phyloP scores from a whole-genome alignment of 1,284 basidiomycete species.

The Trametes versicolor region DNA sequence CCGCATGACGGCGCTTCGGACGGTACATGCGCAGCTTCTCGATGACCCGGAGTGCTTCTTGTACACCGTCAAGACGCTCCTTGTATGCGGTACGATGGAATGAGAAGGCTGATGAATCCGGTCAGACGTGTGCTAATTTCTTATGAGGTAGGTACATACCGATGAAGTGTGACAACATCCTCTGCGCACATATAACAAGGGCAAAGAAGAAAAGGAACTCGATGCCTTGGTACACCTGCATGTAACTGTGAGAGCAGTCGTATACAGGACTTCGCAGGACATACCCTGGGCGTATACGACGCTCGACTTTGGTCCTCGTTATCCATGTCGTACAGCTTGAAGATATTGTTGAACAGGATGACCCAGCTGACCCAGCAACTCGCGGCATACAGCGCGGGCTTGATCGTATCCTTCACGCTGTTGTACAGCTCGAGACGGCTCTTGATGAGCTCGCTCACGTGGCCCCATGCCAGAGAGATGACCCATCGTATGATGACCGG shows the following conservation, averaged over 20 bases:
- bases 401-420: conserved; percentile 71
- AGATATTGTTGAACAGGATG: conserved; percentile 74
- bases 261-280: not conserved
- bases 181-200: conserved; percentile 66
- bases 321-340: conserved; percentile 57
- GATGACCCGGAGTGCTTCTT: conserved; percentile 65
- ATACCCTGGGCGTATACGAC: conserved; percentile 60
- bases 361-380: conserved; percentile 76
- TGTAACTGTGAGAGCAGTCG: not conserved
- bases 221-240: conserved; percentile 63
- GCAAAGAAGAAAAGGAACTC: conserved; percentile 77
- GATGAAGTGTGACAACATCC: conserved; percentile 73
- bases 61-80: conserved; percentile 72
- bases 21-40: conserved; percentile 77
- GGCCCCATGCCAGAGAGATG: conserved; percentile 73
- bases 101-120: conserved; percentile 57
- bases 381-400: conserved; percentile 74
- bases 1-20: conserved; percentile 56
- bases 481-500: conserved; percentile 62
- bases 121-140: not conserved
- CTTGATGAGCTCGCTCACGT: conserved; percentile 75
- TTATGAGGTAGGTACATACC: conserved; percentile 39
- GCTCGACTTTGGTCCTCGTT: conserved; percentile 59
- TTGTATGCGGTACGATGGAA: conserved; percentile 83
- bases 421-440: conserved; percentile 72